Evolutionary conservation across 768 basidiomycete species (phyloP).

Genomic region (Phallus indusiatus): DNA sequence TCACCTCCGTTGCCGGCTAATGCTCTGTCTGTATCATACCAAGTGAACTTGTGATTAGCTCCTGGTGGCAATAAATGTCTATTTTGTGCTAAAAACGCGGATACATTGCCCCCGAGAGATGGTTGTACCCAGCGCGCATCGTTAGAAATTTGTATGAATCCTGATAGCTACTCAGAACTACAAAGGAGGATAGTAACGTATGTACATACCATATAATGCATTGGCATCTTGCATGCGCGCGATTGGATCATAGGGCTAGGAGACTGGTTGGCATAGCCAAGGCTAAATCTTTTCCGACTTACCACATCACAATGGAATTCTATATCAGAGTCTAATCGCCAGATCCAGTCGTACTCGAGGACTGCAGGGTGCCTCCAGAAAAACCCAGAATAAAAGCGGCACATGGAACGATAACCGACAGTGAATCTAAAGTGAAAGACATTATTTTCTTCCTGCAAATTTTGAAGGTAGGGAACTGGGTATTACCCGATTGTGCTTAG

Average conservation of each 20-base stretch:
- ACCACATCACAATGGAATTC: slow-evolving; percentile 6
- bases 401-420: slow-evolving; percentile 5
- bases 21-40: background rate
- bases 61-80: background rate
- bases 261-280: background rate
- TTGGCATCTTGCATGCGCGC: background rate
- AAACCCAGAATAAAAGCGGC: slow-evolving; percentile 8
- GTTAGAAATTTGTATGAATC: slow-evolving; percentile 2
- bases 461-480: background rate
- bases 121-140: slow-evolving; percentile 6
- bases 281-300: background rate
- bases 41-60: slow-evolving; percentile 1
- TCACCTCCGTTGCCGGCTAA: background rate
- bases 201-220: slow-evolving; percentile 1
- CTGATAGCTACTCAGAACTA: background rate
- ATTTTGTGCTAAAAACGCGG: background rate
- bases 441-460: background rate
- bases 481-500: slow-evolving; percentile 4
- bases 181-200: background rate
- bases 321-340: slow-evolving; percentile 8
- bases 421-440: background rate
- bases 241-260: slow-evolving; percentile 8
- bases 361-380: slow-evolving; percentile 6
- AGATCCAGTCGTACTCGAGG: slow-evolving; percentile 7
- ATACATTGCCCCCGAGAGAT: slow-evolving; percentile 3